Conservation (phyloP, 2,329 filamentous ascomycete species). For the Albophoma yamanashiensis region DNA sequence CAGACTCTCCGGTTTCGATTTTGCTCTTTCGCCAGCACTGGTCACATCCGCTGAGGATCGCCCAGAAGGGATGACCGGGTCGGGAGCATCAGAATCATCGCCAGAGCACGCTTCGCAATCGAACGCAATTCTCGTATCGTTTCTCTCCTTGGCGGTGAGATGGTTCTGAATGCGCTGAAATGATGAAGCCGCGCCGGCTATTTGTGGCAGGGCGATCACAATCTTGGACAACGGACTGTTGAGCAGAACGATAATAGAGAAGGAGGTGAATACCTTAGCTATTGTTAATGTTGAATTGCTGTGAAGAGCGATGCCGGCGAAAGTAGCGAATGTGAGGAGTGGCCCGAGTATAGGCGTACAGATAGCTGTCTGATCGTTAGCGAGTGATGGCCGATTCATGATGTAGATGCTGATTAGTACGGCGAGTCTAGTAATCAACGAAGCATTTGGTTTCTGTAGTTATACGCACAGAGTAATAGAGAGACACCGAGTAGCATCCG, state of each 20-base stretch:
- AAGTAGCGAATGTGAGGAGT: conserved; percentile 10
- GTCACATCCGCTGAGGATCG: not conserved
- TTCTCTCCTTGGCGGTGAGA: conserved; percentile 9
- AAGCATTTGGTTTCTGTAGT: not conserved
- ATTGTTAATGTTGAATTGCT: conserved; percentile 3
- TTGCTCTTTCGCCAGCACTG: not conserved
- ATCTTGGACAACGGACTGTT: conserved; percentile 9
- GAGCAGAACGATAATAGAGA: conserved; percentile 11
- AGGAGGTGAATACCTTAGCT: conserved; percentile 9
- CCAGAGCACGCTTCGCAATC: not conserved
- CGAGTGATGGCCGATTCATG: not conserved
- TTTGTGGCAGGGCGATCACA: conserved; percentile 10
- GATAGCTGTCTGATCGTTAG: not conserved
- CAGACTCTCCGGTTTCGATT: not conserved
- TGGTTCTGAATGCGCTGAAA: conserved; percentile 16
- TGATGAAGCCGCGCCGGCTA: conserved; percentile 8
- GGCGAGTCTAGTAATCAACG: not conserved
- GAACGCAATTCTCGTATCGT: conserved; percentile 3
- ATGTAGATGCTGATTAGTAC: not conserved
- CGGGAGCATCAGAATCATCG: not conserved
- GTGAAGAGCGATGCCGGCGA: conserved; percentile 6
- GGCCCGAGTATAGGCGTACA: not conserved
- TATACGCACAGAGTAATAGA: conserved; percentile 6
- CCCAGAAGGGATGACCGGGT: not conserved
- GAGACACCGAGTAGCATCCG: conserved; percentile 8